Percentiles rank a stretch among this genome's conserved stretches.
These are phyloP conservation scores for Fusarium robinianum DNA, from an alignment of 2,329 filamentous ascomycete species.

Conservation along the genomic window DNA sequence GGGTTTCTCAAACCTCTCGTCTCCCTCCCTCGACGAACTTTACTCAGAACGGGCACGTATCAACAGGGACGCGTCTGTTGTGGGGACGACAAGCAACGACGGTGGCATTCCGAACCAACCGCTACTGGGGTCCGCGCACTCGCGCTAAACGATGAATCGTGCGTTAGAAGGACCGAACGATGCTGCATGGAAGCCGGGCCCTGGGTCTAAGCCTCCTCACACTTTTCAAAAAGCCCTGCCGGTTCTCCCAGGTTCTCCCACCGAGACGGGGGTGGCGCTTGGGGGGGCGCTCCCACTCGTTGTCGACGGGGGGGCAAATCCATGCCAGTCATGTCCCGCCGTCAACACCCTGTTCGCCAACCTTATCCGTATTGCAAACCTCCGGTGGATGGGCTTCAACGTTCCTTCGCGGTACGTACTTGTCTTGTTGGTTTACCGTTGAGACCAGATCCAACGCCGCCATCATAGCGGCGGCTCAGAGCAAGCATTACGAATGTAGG, in stretches of 20 bases:
- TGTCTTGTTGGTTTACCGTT: constrained; percentile 16
- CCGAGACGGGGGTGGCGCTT: constrained; percentile 17
- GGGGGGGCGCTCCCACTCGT: constrained; percentile 14
- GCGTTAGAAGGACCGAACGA: constrained; percentile 40
- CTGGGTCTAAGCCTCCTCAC: constrained; percentile 37
- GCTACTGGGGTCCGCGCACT: constrained; percentile 23
- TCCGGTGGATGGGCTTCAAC: constrained; percentile 16
- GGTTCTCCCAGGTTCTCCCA: constrained; percentile 19
- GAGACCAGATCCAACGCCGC: constrained; percentile 24
- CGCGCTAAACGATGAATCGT: constrained; percentile 35
- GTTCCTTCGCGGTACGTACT: constrained; percentile 11
- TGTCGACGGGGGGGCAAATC: constrained; percentile 25
- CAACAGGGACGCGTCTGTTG: constrained; percentile 28
- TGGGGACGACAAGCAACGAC: constrained; percentile 26
- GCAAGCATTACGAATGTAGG: constrained; percentile 8
- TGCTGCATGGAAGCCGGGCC: constrained; percentile 35
- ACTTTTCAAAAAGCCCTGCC: constrained; percentile 36
- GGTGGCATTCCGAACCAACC: constrained; percentile 30
- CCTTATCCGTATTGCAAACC: constrained; percentile 20
- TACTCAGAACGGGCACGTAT: too few species aligned
- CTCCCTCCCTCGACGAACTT: too few species aligned
- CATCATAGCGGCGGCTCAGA: constrained; percentile 6
- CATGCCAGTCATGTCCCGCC: constrained; percentile 24
- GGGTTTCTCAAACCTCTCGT: too few species aligned
- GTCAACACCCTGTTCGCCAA: constrained; percentile 22